A percentile compares a stretch with the other conserved stretches of the same genome.
Conservation (phyloP, 306 rosid species). For the Urtica urens region DNA sequence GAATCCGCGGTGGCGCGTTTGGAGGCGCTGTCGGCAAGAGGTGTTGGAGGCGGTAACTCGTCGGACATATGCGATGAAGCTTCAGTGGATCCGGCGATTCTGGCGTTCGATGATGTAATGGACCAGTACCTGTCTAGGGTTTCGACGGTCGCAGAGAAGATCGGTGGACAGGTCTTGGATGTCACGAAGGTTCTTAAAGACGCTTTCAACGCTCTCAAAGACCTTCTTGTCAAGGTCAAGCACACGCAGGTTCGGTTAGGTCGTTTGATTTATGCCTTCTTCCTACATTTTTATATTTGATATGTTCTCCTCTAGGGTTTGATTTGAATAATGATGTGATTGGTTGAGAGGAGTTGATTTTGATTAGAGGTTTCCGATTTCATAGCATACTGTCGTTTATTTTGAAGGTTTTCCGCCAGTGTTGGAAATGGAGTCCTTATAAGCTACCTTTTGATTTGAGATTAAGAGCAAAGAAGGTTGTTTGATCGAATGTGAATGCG, state of each 20-base stretch:
- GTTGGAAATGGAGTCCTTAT: not conserved
- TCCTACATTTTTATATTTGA: not conserved
- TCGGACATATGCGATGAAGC: conserved; percentile 18
- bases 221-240: conserved; percentile 57
- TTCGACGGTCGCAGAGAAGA: conserved; percentile 53
- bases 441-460: not conserved
- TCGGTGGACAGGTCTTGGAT: conserved; percentile 69
- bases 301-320: not conserved
- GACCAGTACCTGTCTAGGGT: conserved; percentile 39
- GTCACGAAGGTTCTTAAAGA: conserved; percentile 38
- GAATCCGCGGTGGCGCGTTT: conserved; percentile 81
- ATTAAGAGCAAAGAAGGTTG: not conserved
- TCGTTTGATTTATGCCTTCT: not conserved
- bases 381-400: not conserved
- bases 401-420: not conserved
- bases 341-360: not conserved
- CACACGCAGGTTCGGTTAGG: conserved; percentile 45
- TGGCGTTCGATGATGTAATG: conserved; percentile 56
- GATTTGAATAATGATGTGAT: not conserved
- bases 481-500: no score
- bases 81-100: conserved; percentile 47
- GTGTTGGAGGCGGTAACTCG: conserved; percentile 16
- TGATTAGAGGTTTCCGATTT: conserved; percentile 1
- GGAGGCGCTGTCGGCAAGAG: conserved; percentile 40
- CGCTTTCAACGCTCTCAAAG: conserved; percentile 61